Evolutionary conservation across 305 asterid species (phyloP), one percentile per base, ranked within the genome.

Genomic region (Euphrasia arctica): DNA sequence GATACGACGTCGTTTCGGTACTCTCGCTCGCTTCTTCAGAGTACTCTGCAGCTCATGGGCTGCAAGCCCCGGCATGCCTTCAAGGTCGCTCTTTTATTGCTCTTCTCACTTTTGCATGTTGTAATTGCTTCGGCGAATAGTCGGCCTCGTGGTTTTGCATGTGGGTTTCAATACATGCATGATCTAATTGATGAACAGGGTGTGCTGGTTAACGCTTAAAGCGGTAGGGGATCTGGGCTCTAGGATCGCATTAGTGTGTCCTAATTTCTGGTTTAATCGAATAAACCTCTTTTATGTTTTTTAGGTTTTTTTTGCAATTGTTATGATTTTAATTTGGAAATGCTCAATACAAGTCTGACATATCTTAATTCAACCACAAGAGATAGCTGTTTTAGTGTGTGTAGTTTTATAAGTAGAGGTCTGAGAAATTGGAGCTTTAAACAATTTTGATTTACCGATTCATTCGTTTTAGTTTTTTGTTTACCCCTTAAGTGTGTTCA

Each of bases 31-130:
- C 86, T 93, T 41, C 75, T 93, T 68, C 97, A 93, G 87, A 93
- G 89, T 65, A 76, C 96, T 75, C 83, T 93, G 77, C 97, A 90
- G 68, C 89, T 90, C 75, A 93, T 93, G 80, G 99, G 99, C 10
- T 93, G 99, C 85, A 93, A 90, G 72, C 78, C 99, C 60, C 88
- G 99, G 48, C 99, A 93, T 68, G 92, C 97, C 62, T 93, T 90
- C 69, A 93, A 90, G 97, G 99, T 83, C 34, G 34, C 49, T 45
- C 54, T 51, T 4, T 51, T 5, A 43, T 63, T 15, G 25, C 42
- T 58, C 27, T 8, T 77, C 49, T 27, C 62, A 42, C 3, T 55
- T 47, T 9, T 66, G 18, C n/a, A 15, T 67, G 32, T 55, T 6
- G 14, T 27, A 8, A 39, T 39, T 39, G 43, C 3, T 39, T 39